phyloP scores from a whole-genome alignment of 2,329 filamentous ascomycete species.

The Escovopsis sp. region DNA sequence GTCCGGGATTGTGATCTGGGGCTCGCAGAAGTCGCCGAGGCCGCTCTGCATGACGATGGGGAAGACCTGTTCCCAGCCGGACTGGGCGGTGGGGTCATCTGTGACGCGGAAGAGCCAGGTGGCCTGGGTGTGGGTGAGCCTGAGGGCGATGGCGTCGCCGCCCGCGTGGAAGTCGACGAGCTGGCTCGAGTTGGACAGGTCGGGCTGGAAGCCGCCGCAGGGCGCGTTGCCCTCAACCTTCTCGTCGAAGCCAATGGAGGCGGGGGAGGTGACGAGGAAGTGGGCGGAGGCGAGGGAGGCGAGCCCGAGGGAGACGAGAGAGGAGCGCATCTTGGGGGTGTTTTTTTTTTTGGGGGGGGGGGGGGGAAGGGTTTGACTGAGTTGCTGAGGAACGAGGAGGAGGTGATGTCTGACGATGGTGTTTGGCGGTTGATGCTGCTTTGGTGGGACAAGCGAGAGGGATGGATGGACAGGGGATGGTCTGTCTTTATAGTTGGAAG shows the following conservation, averaged over 20 bases:
- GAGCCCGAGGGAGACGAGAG: conserved; percentile 19
- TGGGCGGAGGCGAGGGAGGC: conserved; percentile 32
- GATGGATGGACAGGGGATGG: neutral
- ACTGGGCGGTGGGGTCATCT: conserved; percentile 28
- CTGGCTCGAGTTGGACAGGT: conserved; percentile 24
- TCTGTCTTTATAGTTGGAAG: neutral
- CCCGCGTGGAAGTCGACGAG: conserved; percentile 42
- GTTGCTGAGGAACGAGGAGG: neutral
- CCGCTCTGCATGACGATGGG: conserved; percentile 40
- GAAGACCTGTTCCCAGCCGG: conserved; percentile 40
- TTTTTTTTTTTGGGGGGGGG: neutral
- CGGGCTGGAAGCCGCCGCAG: conserved; percentile 38
- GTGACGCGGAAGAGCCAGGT: conserved; percentile 46
- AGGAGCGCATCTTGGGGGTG: conserved; percentile 18
- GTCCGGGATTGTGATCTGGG: conserved; percentile 30
- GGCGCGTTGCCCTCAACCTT: conserved; percentile 30
- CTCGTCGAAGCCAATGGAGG: conserved; percentile 31
- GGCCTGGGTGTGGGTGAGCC: conserved; percentile 34
- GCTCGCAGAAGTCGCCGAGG: conserved; percentile 38
- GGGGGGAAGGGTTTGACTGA: neutral
- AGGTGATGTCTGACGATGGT: neutral
- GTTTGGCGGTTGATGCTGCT: neutral
- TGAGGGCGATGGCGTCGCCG: conserved; percentile 36
- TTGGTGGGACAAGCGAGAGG: neutral
- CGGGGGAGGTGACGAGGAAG: conserved; percentile 36